These are phyloP conservation scores for Tuber aestivum DNA, from an alignment of 495 filamentous ascomycete species.

Conservation along the genomic window DNA sequence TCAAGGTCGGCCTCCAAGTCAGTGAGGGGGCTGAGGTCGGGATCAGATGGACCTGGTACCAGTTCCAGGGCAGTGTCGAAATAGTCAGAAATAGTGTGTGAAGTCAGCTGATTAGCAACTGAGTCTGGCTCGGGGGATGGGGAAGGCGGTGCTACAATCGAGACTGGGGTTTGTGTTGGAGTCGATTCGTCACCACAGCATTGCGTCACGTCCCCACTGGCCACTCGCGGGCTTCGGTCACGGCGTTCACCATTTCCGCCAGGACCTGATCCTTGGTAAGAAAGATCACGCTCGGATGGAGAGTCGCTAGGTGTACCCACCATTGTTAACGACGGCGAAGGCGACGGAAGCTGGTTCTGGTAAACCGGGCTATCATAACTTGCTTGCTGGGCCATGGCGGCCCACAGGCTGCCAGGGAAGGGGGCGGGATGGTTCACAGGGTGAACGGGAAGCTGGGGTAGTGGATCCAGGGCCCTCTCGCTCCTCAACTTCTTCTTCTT, in stretches of 20 bases:
- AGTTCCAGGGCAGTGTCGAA: background rate
- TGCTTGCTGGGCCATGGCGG: conserved; percentile 3
- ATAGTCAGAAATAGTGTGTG: background rate
- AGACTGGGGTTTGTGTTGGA: background rate
- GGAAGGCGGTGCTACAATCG: background rate
- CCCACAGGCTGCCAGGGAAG: conserved; percentile 21
- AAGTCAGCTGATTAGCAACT: background rate
- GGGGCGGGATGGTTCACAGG: conserved; percentile 2
- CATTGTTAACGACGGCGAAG: conserved; percentile 33
- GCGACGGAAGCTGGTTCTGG: conserved; percentile 27
- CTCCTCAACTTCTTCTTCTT: conserved; percentile 23
- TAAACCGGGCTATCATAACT: background rate
- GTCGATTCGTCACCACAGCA: background rate
- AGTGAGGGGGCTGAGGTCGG: background rate
- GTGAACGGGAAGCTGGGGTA: conserved; percentile 1
- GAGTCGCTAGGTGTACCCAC: conserved; percentile 27
- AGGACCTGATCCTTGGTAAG: conserved; percentile 1
- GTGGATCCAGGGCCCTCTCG: background rate
- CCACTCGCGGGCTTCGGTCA: background rate
- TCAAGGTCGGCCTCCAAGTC: conserved; percentile 14
- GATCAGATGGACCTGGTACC: background rate
- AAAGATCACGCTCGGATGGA: conserved; percentile 2
- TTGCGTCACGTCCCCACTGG: background rate
- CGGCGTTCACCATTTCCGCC: background rate
- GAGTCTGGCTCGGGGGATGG: conserved; percentile 4